These are phyloP conservation scores for Candida parachauliodes DNA, from an alignment of 805 yeast species.

Conservation along the genomic window DNA sequence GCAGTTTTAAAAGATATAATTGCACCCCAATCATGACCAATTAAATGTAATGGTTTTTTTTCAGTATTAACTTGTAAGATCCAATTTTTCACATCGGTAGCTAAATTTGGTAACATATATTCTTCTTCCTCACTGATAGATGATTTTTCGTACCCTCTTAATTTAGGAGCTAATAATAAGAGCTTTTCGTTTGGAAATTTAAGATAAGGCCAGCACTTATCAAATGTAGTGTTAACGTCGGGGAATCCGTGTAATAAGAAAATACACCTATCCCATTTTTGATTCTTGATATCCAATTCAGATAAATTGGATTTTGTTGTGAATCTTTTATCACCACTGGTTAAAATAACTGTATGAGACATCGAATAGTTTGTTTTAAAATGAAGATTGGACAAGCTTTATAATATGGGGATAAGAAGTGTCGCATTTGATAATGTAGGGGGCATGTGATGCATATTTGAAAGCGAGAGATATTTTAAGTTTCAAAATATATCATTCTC, in stretches of 20 bases:
- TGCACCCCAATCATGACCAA: slow-evolving; percentile 48
- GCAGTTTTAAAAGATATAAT: slow-evolving; percentile 33
- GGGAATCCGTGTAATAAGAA: slow-evolving; percentile 38
- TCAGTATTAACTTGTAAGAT: slow-evolving; percentile 19
- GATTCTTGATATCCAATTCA: slow-evolving; percentile 14
- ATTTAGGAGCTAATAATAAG: slow-evolving; percentile 29
- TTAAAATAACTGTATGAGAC: neutral
- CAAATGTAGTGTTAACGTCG: slow-evolving; percentile 29
- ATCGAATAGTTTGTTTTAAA: no score
- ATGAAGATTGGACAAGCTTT: no score
- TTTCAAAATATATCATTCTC: slow-evolving; percentile 56
- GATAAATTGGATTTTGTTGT: slow-evolving; percentile 18
- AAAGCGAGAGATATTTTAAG: neutral
- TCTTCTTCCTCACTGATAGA: slow-evolving; percentile 22
- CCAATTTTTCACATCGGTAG: slow-evolving; percentile 33
- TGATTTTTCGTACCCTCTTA: slow-evolving; percentile 37
- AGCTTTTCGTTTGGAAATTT: slow-evolving; percentile 16
- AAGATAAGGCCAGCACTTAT: slow-evolving; percentile 20
- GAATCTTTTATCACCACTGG: slow-evolving; percentile 10
- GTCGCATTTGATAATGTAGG: neutral
- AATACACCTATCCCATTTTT: slow-evolving; percentile 19
- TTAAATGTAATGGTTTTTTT: slow-evolving; percentile 30
- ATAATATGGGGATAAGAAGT: no score
- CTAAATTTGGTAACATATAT: slow-evolving; percentile 27
- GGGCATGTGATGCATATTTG: no score